Percentiles rank a stretch among this genome's conserved stretches.
phyloP scores from a whole-genome alignment of 495 filamentous ascomycete species.

The Penicillium arizonense region DNA sequence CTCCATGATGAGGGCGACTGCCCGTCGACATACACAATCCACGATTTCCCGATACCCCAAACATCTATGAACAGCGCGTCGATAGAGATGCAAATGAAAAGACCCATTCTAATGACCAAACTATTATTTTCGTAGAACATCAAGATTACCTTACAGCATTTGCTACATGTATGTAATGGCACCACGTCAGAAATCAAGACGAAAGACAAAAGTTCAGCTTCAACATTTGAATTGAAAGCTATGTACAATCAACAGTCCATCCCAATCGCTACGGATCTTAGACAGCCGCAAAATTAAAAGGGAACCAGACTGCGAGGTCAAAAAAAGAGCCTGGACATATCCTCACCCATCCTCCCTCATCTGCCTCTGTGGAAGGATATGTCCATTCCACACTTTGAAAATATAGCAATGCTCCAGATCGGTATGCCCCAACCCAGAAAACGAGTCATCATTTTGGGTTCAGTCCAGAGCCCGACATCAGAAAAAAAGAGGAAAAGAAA shows the following conservation, averaged over 20 bases:
- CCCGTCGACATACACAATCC: background rate
- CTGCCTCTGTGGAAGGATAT: background rate
- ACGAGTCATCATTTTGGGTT: slow-evolving; percentile 8
- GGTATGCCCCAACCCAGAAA: background rate
- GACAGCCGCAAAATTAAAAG: slow-evolving; percentile 1
- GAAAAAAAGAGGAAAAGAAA: slow-evolving; percentile 3
- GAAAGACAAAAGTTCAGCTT: slow-evolving; percentile 14
- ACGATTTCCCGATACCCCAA: slow-evolving; percentile 5
- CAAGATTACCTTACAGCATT: background rate
- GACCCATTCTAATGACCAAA: background rate
- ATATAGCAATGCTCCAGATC: slow-evolving; percentile 3
- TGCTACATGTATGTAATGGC: no score
- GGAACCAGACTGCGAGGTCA: background rate
- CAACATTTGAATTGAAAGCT: slow-evolving; percentile 22
- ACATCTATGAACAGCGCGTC: slow-evolving; percentile 1
- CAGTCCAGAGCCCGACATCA: slow-evolving; percentile 7
- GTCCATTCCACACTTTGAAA: background rate
- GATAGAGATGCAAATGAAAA: background rate
- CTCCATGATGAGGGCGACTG: background rate
- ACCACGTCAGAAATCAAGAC: no score
- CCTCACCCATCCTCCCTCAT: background rate
- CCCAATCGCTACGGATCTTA: background rate
- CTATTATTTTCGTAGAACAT: background rate
- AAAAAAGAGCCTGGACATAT: background rate
- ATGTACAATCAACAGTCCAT: slow-evolving; percentile 24